These are phyloP conservation scores for Eucalyptus pauciflora DNA, from an alignment of 345 rosid genomes.

Conservation along the genomic window DNA sequence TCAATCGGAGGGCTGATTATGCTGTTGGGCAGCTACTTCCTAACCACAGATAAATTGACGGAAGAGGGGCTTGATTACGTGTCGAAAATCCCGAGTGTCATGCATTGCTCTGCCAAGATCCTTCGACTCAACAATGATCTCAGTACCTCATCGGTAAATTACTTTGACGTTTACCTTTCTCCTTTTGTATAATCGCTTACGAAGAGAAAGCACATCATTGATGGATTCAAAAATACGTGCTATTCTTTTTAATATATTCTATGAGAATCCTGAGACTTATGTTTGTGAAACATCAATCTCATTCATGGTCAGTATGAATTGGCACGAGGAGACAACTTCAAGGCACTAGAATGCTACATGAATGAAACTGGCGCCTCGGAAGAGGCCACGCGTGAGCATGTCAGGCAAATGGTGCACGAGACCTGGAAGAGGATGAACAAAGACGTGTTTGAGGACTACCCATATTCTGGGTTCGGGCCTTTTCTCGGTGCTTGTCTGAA, in stretches of 20 bases:
- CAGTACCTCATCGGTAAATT: conserved; percentile 2
- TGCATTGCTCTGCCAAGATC: neutral
- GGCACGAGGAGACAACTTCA: conserved; percentile 1
- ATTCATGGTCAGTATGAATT: neutral
- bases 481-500: neutral
- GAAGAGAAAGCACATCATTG: neutral
- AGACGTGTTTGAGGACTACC: neutral
- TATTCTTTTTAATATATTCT: neutral
- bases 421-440: conserved; percentile 4
- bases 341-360: conserved; percentile 1
- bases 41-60: neutral
- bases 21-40: neutral
- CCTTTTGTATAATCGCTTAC: neutral
- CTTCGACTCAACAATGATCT: conserved; percentile 2
- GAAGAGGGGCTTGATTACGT: neutral
- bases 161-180: neutral
- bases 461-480: neutral
- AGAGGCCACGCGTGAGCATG: neutral
- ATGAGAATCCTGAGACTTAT: neutral
- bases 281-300: neutral
- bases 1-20: neutral
- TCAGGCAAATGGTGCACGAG: neutral
- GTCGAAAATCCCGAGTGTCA: neutral
- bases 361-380: neutral
- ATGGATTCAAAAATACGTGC: neutral